Evolutionary conservation across 768 basidiomycete genomes (phyloP), one percentile per base, ranked within the genome.

Genomic region (Russula earlei): DNA sequence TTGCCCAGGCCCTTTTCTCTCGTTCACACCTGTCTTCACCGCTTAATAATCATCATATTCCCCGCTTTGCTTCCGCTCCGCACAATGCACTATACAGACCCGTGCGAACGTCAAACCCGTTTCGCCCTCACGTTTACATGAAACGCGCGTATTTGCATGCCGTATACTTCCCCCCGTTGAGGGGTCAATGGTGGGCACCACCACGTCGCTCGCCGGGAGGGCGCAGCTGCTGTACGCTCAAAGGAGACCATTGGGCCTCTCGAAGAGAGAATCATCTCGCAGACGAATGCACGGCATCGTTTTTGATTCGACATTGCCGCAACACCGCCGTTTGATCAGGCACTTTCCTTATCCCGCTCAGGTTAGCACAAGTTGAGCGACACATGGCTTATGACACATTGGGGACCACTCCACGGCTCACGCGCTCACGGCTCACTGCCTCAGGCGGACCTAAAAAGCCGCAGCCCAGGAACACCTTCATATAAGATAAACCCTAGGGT

Each of bases 41-140:
- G 52, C 47, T 49, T 54, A 57, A 57, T 57, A 47, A 25, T 48
- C 33, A 55, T 25, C 29, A 49, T 25, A 43, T 40, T 44, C 47
- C 52, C 57, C 57, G 57, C 57, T 58, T 49, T 58, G 57, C 47
- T 54, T 42, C 57, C 52, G 57, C 57, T 58, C 52, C 36, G 50
- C 31, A 37, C 12, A 10, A 17, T 25, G 15, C 25, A 9, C 14
- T n/a, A 10, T 31, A 29, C 24, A 22, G n/a, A 5, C 19, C 9
- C 31, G 24, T 9, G 6, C 20, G 6, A 46, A 34, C 19, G 36
- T 15, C 3, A 24, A 46, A 10, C 33, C 44, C 4, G 29, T 34
- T 14, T 36, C 10, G 24, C 20, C 37, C 27, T 50, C 49, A 41
- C 25, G 7, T 37, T 27, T n/a, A 5, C 42, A 36, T 19, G 19